Evolutionary conservation across 2,329 filamentous ascomycete genomes (phyloP).

Genomic region (Periconia macrospinosa): DNA sequence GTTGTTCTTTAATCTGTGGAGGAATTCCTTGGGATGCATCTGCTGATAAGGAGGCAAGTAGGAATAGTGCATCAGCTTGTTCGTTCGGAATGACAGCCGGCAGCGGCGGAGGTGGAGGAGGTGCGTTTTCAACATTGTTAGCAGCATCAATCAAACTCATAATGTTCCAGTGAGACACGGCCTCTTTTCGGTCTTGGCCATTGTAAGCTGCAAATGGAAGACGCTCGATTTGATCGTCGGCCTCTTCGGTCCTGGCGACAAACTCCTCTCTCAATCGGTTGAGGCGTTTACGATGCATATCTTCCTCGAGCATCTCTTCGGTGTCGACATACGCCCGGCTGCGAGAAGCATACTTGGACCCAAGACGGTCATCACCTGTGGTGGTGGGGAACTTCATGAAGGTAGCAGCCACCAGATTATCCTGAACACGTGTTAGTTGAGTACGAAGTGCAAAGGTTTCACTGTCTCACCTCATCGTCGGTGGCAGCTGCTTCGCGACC

Average conservation of each 20-base stretch:
- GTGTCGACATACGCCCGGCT: slow-evolving; percentile 46
- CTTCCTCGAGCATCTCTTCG: slow-evolving; percentile 38
- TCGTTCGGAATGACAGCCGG: slow-evolving; percentile 43
- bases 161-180: slow-evolving; percentile 42
- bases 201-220: slow-evolving; percentile 47
- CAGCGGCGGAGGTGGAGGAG: slow-evolving; percentile 14
- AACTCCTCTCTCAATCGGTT: slow-evolving; percentile 24
- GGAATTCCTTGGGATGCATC: slow-evolving; percentile 19
- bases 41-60: slow-evolving; percentile 40
- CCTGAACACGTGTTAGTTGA: slow-evolving; percentile 14
- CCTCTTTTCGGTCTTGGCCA: slow-evolving; percentile 44
- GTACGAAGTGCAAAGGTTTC: not conserved
- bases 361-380: slow-evolving; percentile 28
- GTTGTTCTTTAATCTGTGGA: slow-evolving; percentile 9
- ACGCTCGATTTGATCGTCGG: slow-evolving; percentile 33
- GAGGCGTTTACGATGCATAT: slow-evolving; percentile 27
- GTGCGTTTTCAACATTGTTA: slow-evolving; percentile 37
- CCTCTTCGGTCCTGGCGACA: slow-evolving; percentile 32
- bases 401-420: slow-evolving; percentile 38
- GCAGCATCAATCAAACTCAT: slow-evolving; percentile 37
- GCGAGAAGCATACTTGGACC: slow-evolving; percentile 43
- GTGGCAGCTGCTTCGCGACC: slow-evolving; percentile 40
- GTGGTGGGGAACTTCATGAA: slow-evolving; percentile 25
- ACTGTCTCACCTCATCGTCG: slow-evolving; percentile 42
- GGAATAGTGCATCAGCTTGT: slow-evolving; percentile 43